Evolutionary conservation across 2,329 filamentous ascomycete genomes (phyloP), one percentile per base, ranked within the genome.

Genomic region (Chaetomium sp.): DNA sequence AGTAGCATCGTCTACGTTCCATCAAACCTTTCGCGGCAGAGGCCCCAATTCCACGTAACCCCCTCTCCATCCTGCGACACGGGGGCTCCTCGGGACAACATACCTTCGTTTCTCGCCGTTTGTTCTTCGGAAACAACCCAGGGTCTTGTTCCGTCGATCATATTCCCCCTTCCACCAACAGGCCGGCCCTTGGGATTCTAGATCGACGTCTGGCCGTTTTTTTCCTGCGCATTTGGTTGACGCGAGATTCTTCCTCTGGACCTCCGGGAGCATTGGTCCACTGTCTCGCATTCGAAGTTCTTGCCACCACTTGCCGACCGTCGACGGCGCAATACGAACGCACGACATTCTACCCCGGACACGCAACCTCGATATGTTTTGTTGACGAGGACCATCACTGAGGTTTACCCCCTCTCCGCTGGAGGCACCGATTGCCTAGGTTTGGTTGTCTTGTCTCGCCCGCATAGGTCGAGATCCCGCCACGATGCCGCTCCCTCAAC

Each of bases 401-500:
- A 64, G 51, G 66, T 35, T 47, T 21, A 45, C 29, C 25, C 62
- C 55, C 59, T 66, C 57, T 57, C 25, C 55, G 51, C 47, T 64
- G 67, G 53, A 64, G 64, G 58, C 50, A 61, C 35, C 50, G 12
- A 61, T 65, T 65, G 47, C 53, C 49, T 42, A 21, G 56, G 60
- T 42, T 49, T 50, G 38, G n/a, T n/a, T n/a, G n/a, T n/a, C n/a
- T 51, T 16, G 21, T 31, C 31, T 58, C 42, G 33, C 35, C 31
- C 13, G 29, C 55, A 29, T 29, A 55, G 61, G 56, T 23, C 29
- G 64, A 59, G 51, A 62, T 23, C 62, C 58, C 38, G 38, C 29
- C 72, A 77, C 69, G 60, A 96, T 96, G 92, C 80, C 87, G 73
- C 81, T 89, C 63, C 92, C 92, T 57, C 79, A 87, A 73, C 92